Percentiles rank a stretch among this genome's conserved stretches.
phyloP scores from a whole-genome alignment of 2,329 filamentous ascomycete species.

The Ascochyta pisi region DNA sequence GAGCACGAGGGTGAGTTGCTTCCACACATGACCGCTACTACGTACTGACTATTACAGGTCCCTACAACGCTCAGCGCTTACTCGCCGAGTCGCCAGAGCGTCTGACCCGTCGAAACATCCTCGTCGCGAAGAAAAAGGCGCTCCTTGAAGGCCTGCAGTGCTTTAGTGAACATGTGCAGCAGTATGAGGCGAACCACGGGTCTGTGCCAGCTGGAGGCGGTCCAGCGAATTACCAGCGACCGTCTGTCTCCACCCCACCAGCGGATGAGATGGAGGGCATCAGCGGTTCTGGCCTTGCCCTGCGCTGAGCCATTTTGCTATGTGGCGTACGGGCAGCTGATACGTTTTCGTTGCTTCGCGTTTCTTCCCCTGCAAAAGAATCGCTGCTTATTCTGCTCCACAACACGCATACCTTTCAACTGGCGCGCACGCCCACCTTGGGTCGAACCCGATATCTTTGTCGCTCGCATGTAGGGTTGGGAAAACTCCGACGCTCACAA shows the following conservation, averaged over 20 bases:
- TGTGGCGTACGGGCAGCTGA: not conserved
- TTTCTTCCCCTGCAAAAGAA: too few species aligned
- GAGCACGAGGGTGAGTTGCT: slow-evolving; percentile 26
- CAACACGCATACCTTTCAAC: too few species aligned
- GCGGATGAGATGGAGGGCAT: not conserved
- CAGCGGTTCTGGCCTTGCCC: not conserved
- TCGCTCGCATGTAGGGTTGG: too few species aligned
- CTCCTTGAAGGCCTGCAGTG: slow-evolving; percentile 37
- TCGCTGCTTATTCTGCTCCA: too few species aligned
- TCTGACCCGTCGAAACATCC: slow-evolving; percentile 28
- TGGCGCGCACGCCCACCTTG: too few species aligned
- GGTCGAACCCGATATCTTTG: too few species aligned
- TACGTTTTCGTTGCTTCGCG: too few species aligned
- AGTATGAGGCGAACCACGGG: slow-evolving; percentile 5
- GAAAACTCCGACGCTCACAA: too few species aligned
- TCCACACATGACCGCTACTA: not conserved
- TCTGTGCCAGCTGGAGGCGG: not conserved
- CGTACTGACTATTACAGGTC: slow-evolving; percentile 12
- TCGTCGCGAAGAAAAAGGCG: slow-evolving; percentile 36
- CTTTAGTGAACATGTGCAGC: slow-evolving; percentile 17
- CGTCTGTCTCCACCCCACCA: not conserved
- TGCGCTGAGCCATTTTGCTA: not conserved
- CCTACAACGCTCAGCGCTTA: slow-evolving; percentile 22
- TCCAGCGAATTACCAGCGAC: not conserved
- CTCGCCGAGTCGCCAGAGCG: slow-evolving; percentile 46